Evolutionary conservation across 208 protist genomes (phyloP).

Genomic region (Acanthamoeba culbertsoni): DNA sequence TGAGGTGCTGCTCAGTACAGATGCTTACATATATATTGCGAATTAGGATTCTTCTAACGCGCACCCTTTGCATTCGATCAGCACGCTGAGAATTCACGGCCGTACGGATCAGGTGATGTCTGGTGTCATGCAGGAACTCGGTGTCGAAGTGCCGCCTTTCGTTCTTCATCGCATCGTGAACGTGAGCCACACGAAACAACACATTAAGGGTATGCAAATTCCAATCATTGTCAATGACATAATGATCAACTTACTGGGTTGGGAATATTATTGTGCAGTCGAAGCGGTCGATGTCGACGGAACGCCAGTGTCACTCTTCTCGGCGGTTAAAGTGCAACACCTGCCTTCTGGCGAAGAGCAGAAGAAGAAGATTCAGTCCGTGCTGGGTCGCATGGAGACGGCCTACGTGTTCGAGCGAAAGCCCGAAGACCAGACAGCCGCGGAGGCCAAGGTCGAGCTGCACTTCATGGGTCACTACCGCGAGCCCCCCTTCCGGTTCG

Average conservation of each 20-base stretch:
- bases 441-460: neutral
- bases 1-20: neutral
- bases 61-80: neutral
- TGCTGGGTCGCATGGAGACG: neutral
- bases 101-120: slow-evolving; percentile 20
- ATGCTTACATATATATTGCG: neutral
- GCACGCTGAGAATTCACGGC: neutral
- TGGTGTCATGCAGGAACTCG: slow-evolving; percentile 58
- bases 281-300: slow-evolving; percentile 43
- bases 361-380: neutral
- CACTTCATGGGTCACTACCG: slow-evolving; percentile 62
- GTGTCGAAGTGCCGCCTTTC: slow-evolving; percentile 30
- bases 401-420: neutral
- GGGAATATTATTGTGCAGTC: neutral
- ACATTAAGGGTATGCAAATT: neutral
- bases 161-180: neutral
- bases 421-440: neutral
- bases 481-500: slow-evolving; percentile 1
- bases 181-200: neutral
- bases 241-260: neutral
- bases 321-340: neutral
- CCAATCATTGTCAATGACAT: neutral
- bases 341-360: neutral
- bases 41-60: neutral
- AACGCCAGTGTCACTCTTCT: neutral